phyloP scores from a whole-genome alignment of 2,329 filamentous ascomycete genomes.

The Calonectria pseudoturangicola region DNA sequence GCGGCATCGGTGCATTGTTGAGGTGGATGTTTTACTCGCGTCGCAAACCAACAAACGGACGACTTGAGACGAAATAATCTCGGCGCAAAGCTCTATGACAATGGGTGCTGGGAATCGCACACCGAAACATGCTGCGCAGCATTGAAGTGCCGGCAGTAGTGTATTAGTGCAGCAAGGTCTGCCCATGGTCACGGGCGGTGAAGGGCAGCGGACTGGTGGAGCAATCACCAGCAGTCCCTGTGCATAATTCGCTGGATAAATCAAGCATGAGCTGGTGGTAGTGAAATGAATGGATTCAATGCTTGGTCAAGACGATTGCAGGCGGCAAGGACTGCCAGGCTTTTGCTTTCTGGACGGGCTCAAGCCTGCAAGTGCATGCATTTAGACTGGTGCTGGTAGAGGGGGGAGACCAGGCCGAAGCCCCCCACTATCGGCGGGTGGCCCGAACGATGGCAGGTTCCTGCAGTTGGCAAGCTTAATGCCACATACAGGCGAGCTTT shows the following conservation, averaged over 20 bases:
- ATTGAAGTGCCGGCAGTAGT: slow-evolving; percentile 26
- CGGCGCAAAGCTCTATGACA: slow-evolving; percentile 14
- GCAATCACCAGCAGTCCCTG: neutral
- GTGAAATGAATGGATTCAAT: slow-evolving; percentile 23
- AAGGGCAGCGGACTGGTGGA: neutral
- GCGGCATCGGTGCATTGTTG: slow-evolving; percentile 16
- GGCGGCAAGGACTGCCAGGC: slow-evolving; percentile 3
- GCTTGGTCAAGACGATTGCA: neutral
- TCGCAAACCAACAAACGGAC: slow-evolving; percentile 14
- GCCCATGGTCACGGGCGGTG: slow-evolving; percentile 16
- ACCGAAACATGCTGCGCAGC: slow-evolving; percentile 8
- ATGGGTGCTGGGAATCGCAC: neutral
- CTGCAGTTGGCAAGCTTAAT: slow-evolving; percentile 37
- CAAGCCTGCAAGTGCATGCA: slow-evolving; percentile 8
- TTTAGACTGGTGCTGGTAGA: slow-evolving; percentile 3
- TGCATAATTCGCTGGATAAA: slow-evolving; percentile 23
- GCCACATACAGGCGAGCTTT: neutral
- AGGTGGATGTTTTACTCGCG: slow-evolving; percentile 25
- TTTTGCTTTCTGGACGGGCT: slow-evolving; percentile 8
- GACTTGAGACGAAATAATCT: neutral
- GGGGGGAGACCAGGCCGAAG: neutral
- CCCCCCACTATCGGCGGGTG: slow-evolving; percentile 9
- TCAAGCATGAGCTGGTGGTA: neutral
- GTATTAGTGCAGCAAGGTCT: slow-evolving; percentile 20
- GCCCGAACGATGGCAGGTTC: slow-evolving; percentile 29